A percentile compares a stretch with the other conserved stretches of the same genome.
These are phyloP conservation scores for Circinella minor DNA, from an alignment of 371 early-diverging fungal genomes.

Conservation along the genomic window DNA sequence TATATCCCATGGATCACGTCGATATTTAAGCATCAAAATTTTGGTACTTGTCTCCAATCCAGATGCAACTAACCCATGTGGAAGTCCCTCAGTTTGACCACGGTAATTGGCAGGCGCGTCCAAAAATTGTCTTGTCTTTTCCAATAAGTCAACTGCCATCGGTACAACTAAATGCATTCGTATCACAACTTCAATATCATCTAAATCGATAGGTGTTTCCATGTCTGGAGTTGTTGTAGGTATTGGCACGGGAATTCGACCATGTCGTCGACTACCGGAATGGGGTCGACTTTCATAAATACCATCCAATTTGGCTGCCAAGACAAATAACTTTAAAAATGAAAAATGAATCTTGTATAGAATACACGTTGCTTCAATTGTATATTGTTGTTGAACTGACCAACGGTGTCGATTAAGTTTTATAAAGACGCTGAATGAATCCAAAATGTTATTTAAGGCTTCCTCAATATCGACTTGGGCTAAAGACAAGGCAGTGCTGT, in stretches of 20 bases:
- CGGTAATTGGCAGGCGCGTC: background rate
- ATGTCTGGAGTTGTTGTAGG: background rate
- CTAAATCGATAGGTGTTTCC: constrained; percentile 9
- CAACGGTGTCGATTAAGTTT: constrained; percentile 46
- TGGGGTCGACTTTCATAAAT: background rate
- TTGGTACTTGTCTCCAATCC: constrained; percentile 19
- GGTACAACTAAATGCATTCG: constrained; percentile 15
- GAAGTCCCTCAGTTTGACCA: background rate
- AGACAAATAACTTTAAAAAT: constrained; percentile 15
- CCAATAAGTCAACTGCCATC: background rate
- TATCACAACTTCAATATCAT: constrained; percentile 15
- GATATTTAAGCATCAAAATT: constrained; percentile 22
- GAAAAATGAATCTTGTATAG: constrained; percentile 32
- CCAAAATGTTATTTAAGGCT: constrained; percentile 18
- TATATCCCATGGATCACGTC: constrained; percentile 18
- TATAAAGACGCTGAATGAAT: constrained; percentile 44
- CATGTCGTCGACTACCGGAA: background rate
- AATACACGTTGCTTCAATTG: constrained; percentile 28
- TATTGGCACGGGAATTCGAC: background rate
- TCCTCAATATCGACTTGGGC: constrained; percentile 8
- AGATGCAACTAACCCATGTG: constrained; percentile 14
- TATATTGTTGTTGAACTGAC: constrained; percentile 26
- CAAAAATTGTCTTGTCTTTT: constrained; percentile 7
- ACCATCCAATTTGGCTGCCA: constrained; percentile 2
- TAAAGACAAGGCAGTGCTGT: background rate